Percentiles rank a stretch among this genome's conserved stretches.
Conservation (phyloP, 2,329 filamentous ascomycete species). For the Hirsutella rhossiliensis region DNA sequence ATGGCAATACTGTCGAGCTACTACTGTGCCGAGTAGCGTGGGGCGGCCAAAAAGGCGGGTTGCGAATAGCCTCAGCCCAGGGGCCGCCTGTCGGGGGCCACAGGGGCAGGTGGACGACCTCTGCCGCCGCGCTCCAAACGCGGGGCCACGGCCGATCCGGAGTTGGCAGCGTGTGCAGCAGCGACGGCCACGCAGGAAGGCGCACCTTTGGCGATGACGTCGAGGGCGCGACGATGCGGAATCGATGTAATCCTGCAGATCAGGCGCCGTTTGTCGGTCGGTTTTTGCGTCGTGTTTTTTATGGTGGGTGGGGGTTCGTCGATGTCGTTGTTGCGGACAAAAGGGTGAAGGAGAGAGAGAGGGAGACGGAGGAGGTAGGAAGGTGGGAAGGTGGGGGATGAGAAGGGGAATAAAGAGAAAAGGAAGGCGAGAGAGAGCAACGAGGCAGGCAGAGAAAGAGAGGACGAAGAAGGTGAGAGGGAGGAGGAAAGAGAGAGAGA, state of each 20-base stretch:
- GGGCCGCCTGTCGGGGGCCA: neutral
- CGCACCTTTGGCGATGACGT: conserved; percentile 22
- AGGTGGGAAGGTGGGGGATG: neutral
- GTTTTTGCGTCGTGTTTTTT: neutral
- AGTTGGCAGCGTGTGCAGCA: conserved; percentile 15
- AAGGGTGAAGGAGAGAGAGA: conserved; percentile 19
- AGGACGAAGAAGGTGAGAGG: neutral
- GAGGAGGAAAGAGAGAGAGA: conserved; percentile 20
- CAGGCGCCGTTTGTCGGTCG: neutral
- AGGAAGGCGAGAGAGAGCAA: neutral
- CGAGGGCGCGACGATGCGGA: conserved; percentile 19
- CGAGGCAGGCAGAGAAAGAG: conserved; percentile 2
- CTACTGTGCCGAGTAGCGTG: conserved; percentile 6
- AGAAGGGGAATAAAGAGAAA: neutral
- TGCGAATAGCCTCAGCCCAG: conserved; percentile 28
- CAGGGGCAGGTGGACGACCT: neutral
- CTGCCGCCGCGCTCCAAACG: conserved; percentile 10
- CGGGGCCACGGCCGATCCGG: conserved; percentile 11
- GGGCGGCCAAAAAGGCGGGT: conserved; percentile 4
- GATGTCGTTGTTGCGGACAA: neutral
- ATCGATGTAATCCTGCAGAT: conserved; percentile 24
- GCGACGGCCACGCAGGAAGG: conserved; percentile 20
- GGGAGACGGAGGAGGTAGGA: conserved; percentile 10
- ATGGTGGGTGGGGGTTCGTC: neutral
- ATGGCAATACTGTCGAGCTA: neutral